Base-by-base conservation (phyloP, 164 flowering plant species). In the Vitis riparia region DNA sequence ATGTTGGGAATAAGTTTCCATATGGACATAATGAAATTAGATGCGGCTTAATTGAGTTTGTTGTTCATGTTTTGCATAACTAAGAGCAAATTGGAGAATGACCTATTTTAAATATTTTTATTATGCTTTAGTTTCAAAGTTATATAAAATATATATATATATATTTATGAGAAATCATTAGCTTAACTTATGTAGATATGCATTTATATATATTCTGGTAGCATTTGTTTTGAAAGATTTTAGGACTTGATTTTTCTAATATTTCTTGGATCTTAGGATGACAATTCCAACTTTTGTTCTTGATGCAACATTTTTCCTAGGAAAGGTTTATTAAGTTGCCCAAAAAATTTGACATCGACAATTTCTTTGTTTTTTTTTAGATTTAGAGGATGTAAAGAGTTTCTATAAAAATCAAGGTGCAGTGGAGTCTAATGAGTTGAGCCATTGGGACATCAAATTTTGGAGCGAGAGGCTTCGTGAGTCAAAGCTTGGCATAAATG, bases 391-490 rank as follows among this genome's bases (percentile, higher is more conserved):
- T 70, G 85, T 95, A 8, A 82, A 86, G 77, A 75, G 13, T 30
- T 95, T 91, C 68, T 71, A 86, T 70, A 86, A 85, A 73, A 79
- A 65, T 55, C 89, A 90, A 71, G 93, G 88, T 83, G 89, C 96
- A 59, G n/a, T 37, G 51, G 99, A 93, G 88, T 92, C 90, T 75
- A 71, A 86, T 79, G 83, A 88, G 74, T 81, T 95, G 79, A 82
- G 55, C 56, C 96, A 90, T 55, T 95, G 99, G 99, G 98, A 95
- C 74, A 77, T 83, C 59, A 84, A 17, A 78, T 95, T 91, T 73
- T 93, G 99, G 99, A 90, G 97, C 79, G 99, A 95, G 85, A 91
- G 98, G 81, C 93, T 95, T 69, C 96, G 98, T 50, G 99, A 95
- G 68, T 86, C 97, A 49, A 95, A 91, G 71, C 93, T 85, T 82